These are phyloP conservation scores for Fusarium oxysporum DNA, from an alignment of 2,329 filamentous ascomycete genomes.

Conservation along the genomic window DNA sequence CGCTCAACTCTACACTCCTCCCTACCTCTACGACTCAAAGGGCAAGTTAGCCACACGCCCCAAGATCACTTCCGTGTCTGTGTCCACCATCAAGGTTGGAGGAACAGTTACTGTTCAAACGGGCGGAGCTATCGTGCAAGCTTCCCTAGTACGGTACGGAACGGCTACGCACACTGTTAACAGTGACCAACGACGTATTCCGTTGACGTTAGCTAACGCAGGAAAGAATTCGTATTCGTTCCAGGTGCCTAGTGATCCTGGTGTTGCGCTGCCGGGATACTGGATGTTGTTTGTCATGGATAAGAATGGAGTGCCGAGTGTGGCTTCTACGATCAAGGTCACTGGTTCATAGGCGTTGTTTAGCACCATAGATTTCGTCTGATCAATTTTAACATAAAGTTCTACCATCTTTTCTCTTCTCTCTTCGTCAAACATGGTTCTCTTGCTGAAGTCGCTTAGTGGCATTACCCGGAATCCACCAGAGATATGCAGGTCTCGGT, in stretches of 20 bases:
- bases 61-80: constrained; percentile 15
- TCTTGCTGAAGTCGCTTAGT: background rate
- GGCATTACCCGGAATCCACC: background rate
- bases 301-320: constrained; percentile 27
- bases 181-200: constrained; percentile 31
- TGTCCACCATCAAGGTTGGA: constrained; percentile 1
- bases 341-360: background rate
- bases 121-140: background rate
- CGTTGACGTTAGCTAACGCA: background rate
- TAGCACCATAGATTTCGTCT: background rate
- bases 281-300: constrained; percentile 42
- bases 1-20: constrained; percentile 31
- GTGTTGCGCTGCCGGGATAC: constrained; percentile 34
- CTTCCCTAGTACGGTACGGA: constrained; percentile 30
- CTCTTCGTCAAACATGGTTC: background rate
- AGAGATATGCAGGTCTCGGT: background rate
- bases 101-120: constrained; percentile 13
- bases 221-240: constrained; percentile 26
- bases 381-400: background rate
- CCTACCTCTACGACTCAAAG: constrained; percentile 23
- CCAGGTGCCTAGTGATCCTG: constrained; percentile 25
- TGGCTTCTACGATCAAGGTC: constrained; percentile 27
- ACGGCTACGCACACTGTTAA: constrained; percentile 33
- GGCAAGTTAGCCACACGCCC: constrained; percentile 22
- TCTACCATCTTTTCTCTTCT: fast-evolving